phyloP scores from a whole-genome alignment of 2,329 filamentous ascomycete genomes.

The Emergomyces pasteurianus region DNA sequence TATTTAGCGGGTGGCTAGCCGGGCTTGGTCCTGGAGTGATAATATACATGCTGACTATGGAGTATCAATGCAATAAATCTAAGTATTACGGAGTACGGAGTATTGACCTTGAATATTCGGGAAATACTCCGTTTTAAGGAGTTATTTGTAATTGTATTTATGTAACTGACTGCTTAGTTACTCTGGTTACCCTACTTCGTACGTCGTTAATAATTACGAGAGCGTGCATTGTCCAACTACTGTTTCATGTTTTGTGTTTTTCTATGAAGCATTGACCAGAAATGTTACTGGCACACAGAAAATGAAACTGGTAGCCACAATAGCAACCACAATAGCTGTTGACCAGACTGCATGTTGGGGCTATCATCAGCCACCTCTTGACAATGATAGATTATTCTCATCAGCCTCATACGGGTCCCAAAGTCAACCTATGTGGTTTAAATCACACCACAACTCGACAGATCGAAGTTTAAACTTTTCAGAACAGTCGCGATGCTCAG shows the following conservation, averaged over 20 bases:
- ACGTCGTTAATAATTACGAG: background rate
- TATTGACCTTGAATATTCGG: too few species aligned
- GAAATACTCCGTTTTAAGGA: too few species aligned
- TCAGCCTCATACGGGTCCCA: background rate
- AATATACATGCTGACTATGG: too few species aligned
- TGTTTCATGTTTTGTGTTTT: background rate
- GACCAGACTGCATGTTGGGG: background rate
- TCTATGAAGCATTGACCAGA: background rate
- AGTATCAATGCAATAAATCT: too few species aligned
- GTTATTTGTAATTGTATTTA: too few species aligned
- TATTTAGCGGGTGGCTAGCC: too few species aligned
- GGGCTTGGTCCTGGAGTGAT: too few species aligned
- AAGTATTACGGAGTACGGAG: too few species aligned
- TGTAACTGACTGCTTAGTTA: too few species aligned
- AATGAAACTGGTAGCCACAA: background rate
- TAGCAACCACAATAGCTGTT: background rate
- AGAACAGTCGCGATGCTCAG: background rate
- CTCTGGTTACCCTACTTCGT: too few species aligned
- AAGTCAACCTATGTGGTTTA: background rate
- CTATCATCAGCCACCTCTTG: background rate
- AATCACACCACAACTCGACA: background rate
- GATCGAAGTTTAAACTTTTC: background rate
- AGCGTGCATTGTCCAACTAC: background rate
- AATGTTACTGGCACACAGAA: background rate
- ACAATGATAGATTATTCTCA: background rate